A percentile compares a stretch with the other conserved stretches of the same genome.
Conservation (phyloP, 129 eudicot species). For the Gnaphalium uliginosum region DNA sequence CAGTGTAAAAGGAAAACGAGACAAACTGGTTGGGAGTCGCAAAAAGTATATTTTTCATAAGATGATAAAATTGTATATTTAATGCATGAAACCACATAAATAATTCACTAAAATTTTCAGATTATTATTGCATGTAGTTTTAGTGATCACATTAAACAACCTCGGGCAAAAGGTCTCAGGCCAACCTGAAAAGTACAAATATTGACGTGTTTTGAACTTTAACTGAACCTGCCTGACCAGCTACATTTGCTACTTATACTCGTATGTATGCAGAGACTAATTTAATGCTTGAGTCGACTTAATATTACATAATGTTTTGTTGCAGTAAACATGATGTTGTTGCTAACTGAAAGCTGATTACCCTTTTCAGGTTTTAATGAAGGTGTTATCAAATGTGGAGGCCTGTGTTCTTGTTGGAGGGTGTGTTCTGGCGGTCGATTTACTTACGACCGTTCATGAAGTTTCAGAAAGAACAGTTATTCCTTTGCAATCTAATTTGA, state of each 20-base stretch:
- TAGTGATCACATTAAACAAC: neutral
- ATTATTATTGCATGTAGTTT: neutral
- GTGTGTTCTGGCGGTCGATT: slow-evolving; percentile 91
- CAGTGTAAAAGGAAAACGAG: neutral
- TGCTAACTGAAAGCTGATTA: neutral
- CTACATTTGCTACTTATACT: slow-evolving; percentile 1
- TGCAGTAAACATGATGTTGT: slow-evolving; percentile 17
- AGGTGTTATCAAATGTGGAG: slow-evolving; percentile 84
- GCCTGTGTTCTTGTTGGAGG: slow-evolving; percentile 98
- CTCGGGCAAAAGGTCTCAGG: neutral
- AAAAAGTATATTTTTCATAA: neutral
- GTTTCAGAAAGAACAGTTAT: slow-evolving; percentile 97
- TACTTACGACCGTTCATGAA: slow-evolving; percentile 88
- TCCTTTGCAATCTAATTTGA: slow-evolving; percentile 90
- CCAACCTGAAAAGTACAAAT: neutral
- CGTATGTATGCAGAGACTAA: neutral
- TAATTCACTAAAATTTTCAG: neutral
- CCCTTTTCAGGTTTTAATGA: slow-evolving; percentile 78
- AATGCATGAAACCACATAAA: neutral
- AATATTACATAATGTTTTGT: slow-evolving; percentile 4
- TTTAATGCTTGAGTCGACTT: neutral
- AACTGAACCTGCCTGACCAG: neutral
- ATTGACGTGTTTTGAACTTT: neutral
- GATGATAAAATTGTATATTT: neutral
- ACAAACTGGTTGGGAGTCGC: neutral